Conservation (phyloP, 805 yeast genomes). For the Pichia cabralensis region DNA sequence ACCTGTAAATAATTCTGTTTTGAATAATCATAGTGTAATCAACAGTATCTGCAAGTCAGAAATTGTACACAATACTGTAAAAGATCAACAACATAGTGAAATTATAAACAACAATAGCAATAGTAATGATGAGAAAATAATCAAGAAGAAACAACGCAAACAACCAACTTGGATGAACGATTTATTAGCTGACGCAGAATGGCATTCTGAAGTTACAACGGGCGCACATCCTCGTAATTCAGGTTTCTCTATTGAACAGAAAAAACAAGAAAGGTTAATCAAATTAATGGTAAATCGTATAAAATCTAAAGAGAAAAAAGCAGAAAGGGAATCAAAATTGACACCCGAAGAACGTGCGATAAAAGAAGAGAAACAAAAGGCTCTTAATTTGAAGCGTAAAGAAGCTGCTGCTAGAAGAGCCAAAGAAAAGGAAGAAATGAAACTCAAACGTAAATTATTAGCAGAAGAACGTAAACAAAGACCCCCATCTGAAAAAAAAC, state of each 20-base stretch:
- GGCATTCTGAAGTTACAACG: slow-evolving; percentile 16
- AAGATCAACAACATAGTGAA: too few relatives aligned
- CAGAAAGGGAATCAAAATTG: neutral
- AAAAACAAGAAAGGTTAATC: too few relatives aligned
- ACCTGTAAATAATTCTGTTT: too few relatives aligned
- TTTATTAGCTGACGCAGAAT: slow-evolving; percentile 23
- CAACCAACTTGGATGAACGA: too few relatives aligned
- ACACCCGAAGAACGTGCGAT: slow-evolving; percentile 5
- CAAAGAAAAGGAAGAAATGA: neutral
- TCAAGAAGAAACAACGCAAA: too few relatives aligned
- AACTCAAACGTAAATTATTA: neutral
- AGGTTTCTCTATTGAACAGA: slow-evolving; percentile 6
- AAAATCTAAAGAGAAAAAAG: neutral
- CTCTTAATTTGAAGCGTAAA: too few relatives aligned
- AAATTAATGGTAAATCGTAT: too few relatives aligned
- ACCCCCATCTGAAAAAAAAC: neutral
- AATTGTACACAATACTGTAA: too few relatives aligned
- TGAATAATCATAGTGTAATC: too few relatives aligned
- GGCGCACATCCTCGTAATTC: slow-evolving; percentile 5
- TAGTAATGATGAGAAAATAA: too few relatives aligned
- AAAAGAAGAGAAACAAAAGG: slow-evolving; percentile 2
- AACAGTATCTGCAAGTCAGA: too few relatives aligned
- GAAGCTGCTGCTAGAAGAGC: slow-evolving; percentile 1
- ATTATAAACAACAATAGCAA: too few relatives aligned
- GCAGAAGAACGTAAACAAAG: neutral